Conservation (phyloP, 2,329 filamentous ascomycete species). For the Hysterium pulicare region DNA sequence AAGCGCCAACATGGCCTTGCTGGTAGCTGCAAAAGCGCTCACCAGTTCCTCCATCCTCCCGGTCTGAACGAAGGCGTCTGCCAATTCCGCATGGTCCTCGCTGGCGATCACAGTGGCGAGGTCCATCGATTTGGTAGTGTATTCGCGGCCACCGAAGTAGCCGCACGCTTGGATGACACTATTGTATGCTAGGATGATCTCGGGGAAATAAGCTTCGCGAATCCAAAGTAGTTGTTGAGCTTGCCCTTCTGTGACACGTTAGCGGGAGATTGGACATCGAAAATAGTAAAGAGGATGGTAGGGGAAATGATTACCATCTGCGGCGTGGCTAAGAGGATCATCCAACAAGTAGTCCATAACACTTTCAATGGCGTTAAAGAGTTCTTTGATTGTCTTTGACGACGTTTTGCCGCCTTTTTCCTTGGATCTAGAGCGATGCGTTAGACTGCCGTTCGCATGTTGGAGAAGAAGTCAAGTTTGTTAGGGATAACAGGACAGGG, state of each 20-base stretch:
- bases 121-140: constrained; percentile 82
- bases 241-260: too few relatives aligned
- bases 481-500: too few relatives aligned
- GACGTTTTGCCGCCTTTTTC: constrained; percentile 13
- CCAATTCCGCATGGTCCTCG: constrained; percentile 28
- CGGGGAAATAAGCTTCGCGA: constrained; percentile 76
- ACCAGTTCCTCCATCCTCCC: constrained; percentile 46
- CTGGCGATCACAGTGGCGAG: constrained; percentile 69
- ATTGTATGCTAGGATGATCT: constrained; percentile 80
- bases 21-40: constrained; percentile 67
- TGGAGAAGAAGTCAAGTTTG: background rate
- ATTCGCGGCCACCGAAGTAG: constrained; percentile 68
- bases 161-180: constrained; percentile 77
- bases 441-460: background rate
- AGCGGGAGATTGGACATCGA: too few relatives aligned
- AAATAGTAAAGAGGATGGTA: background rate
- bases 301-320: constrained; percentile 14
- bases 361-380: constrained; percentile 39
- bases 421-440: constrained; percentile 9
- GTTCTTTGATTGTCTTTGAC: constrained; percentile 33
- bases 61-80: constrained; percentile 37
- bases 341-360: constrained; percentile 36
- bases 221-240: constrained; percentile 63
- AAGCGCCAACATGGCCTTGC: constrained; percentile 64
- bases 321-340: constrained; percentile 24